A percentile compares a stretch with the other conserved stretches of the same genome.
Evolutionary conservation across 2,329 filamentous ascomycete species (phyloP).

Genomic region (Fusarium sp.): DNA sequence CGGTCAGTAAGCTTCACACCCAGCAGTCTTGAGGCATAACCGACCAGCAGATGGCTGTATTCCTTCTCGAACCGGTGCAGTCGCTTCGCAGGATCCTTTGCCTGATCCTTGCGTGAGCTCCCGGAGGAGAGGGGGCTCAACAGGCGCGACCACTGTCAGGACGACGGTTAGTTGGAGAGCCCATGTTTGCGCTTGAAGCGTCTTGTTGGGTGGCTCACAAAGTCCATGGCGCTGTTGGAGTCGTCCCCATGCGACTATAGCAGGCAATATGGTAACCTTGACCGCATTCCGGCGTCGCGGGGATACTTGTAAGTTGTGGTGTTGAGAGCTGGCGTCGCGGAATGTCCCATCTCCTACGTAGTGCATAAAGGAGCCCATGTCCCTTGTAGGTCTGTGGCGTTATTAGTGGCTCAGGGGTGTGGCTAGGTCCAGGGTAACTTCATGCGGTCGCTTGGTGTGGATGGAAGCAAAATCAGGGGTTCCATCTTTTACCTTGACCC

Average conservation of each 20-base stretch:
- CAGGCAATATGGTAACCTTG: slow-evolving; percentile 32
- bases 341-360: slow-evolving; percentile 19
- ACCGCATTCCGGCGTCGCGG: slow-evolving; percentile 39
- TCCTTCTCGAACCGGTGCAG: slow-evolving; percentile 78
- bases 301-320: slow-evolving; percentile 41
- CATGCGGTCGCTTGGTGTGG: slow-evolving; percentile 2
- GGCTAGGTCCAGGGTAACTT: slow-evolving; percentile 31
- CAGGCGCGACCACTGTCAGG: slow-evolving; percentile 75
- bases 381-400: slow-evolving; percentile 28
- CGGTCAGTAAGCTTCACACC: slow-evolving; percentile 26
- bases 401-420: slow-evolving; percentile 24
- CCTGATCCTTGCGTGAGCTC: slow-evolving; percentile 71
- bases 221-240: slow-evolving; percentile 68
- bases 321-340: slow-evolving; percentile 39
- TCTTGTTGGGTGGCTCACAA: slow-evolving; percentile 60
- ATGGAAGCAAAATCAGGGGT: not conserved
- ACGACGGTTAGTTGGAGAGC: slow-evolving; percentile 33
- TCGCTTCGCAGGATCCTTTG: slow-evolving; percentile 75
- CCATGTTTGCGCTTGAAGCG: not conserved
- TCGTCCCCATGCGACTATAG: slow-evolving; percentile 59
- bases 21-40: slow-evolving; percentile 33
- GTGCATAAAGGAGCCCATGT: slow-evolving; percentile 12
- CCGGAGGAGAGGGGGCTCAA: slow-evolving; percentile 74
- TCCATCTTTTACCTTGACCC: no score
- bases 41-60: slow-evolving; percentile 74